Base-by-base conservation (phyloP, 106 monocot genomes). In the Acanthochlamys bracteata region DNA sequence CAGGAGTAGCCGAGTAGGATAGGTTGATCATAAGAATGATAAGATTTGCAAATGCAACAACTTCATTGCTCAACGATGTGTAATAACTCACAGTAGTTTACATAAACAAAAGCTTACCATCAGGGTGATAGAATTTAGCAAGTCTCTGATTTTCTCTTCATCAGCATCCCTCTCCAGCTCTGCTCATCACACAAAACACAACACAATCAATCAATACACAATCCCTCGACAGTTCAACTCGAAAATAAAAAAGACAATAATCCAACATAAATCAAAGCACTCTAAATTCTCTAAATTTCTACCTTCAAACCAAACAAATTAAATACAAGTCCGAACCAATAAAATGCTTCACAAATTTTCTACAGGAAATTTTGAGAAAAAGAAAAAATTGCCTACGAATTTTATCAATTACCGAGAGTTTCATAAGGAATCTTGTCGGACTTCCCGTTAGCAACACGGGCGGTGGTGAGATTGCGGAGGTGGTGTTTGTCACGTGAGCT, bases 71-170 rank as follows among this genome's bases (percentile, higher is more conserved):
- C n/a, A n/a, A n/a, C n/a, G n/a, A n/a, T n/a, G n/a, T n/a, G n/a
- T n/a, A n/a, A n/a, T n/a, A n/a, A n/a, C n/a, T n/a, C n/a, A 6
- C 6, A 33, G 33, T 33, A 33, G 33, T 33, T 49, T 17, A 10
- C 49, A 49, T 49, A 49, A 49, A 49, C 49, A 49, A 43, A 43
- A 43, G 6, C 49, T 49, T 52, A 95, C 94, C 90, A 82, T 95
- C 94, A 20, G 94, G 94, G 72, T 95, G 94, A 64, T 95, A 95
- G 66, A 77, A 90, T 55, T 95, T 95, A 39, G 90, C 94, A 62
- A 95, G 70, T 72, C 90, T 66, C 90, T 95, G 60, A 95, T 95
- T 33, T 73, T 95, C 76, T 95, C 94, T 25, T 90, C 94, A 57
- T 90, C 84, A 22, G 90, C 90, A 75, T 86, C 90, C 53, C 79